Conservation (phyloP, 2,329 filamentous ascomycete species). For the Aspergillus texensis region DNA sequence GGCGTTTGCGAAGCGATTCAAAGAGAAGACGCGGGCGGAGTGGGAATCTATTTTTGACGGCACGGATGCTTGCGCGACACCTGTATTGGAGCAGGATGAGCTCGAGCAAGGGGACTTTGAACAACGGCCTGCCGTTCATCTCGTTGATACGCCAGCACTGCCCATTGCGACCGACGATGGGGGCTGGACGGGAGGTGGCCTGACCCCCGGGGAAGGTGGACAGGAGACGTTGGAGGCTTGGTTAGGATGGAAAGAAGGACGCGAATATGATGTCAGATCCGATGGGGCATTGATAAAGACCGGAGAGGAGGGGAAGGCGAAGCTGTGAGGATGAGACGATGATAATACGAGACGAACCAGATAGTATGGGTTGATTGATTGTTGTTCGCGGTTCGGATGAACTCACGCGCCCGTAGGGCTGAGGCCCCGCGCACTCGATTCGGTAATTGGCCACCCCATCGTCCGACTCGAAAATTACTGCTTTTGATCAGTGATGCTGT, state of each 20-base stretch:
- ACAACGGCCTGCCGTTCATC: constrained; percentile 48
- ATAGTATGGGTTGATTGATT: neutral
- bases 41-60: constrained; percentile 89
- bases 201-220: constrained; percentile 72
- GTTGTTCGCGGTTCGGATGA: neutral
- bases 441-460: neutral
- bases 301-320: constrained; percentile 41
- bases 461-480: neutral
- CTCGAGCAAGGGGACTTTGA: constrained; percentile 62
- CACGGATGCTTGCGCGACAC: constrained; percentile 90
- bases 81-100: constrained; percentile 76
- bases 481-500: neutral
- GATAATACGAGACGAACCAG: neutral
- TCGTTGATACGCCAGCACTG: constrained; percentile 71
- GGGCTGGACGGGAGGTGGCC: constrained; percentile 64
- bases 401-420: neutral
- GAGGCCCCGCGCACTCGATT: neutral
- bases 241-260: constrained; percentile 75
- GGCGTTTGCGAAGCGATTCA: constrained; percentile 67
- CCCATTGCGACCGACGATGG: constrained; percentile 61
- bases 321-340: constrained; percentile 23
- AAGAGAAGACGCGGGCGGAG: constrained; percentile 68
- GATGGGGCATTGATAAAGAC: constrained; percentile 62
- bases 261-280: constrained; percentile 66
- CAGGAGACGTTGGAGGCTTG: constrained; percentile 69